These are phyloP conservation scores for Rehmannia glutinosa DNA, from an alignment of 257 asterid genomes.

Conservation along the genomic window DNA sequence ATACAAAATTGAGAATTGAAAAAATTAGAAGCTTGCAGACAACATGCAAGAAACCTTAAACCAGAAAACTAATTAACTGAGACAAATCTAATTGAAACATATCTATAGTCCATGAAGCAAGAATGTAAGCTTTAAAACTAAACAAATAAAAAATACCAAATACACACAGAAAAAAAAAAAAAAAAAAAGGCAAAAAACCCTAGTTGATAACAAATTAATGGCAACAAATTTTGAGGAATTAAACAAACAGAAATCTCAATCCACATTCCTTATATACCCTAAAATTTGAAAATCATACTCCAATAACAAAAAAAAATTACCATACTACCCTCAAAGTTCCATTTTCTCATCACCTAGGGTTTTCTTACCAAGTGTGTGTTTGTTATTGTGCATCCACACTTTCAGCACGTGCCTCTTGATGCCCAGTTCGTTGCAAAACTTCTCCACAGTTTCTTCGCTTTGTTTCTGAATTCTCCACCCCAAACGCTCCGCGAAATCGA, in stretches of 20 bases:
- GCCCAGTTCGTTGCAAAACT: conserved; percentile 54
- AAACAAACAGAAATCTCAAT: too few species aligned
- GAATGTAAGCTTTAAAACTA: too few species aligned
- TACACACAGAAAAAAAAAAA: too few species aligned
- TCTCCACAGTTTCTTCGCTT: conserved; percentile 59
- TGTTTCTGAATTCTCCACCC: conserved; percentile 73
- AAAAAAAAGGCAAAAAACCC: conserved; percentile 14
- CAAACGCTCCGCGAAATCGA: conserved; percentile 55
- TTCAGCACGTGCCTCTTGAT: conserved; percentile 68
- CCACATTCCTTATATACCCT: too few species aligned
- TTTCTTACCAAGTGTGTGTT: conserved; percentile 75
- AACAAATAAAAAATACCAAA: too few species aligned
- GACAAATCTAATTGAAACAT: too few species aligned
- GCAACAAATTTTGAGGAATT: too few species aligned
- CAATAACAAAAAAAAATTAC: background rate
- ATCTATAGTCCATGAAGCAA: too few species aligned
- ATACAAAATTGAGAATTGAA: too few species aligned
- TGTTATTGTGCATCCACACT: conserved; percentile 91
- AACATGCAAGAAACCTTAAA: too few species aligned
- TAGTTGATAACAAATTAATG: background rate
- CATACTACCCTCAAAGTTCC: background rate
- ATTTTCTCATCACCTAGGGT: conserved; percentile 7
- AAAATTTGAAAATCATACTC: background rate
- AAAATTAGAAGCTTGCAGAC: too few species aligned
- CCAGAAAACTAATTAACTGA: too few species aligned